Conservation (phyloP, 495 filamentous ascomycete genomes). For the Neurospora cerealis region DNA sequence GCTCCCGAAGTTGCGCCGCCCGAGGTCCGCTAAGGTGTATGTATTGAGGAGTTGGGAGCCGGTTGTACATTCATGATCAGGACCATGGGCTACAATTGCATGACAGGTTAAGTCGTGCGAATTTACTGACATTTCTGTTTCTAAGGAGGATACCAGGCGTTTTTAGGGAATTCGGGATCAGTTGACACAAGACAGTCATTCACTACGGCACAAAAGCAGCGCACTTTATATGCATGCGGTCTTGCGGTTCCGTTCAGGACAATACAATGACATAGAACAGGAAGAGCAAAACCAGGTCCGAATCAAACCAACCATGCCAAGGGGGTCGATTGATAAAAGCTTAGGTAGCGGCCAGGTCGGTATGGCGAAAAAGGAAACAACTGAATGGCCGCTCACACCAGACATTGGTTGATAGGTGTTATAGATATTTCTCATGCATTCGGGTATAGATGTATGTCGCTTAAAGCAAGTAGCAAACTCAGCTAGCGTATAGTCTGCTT, state of each 20-base stretch:
- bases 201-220: not conserved
- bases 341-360: not conserved
- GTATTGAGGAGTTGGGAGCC: not conserved
- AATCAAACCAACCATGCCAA: not conserved
- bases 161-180: not conserved
- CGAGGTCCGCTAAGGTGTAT: slow-evolving; percentile 17
- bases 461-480: not conserved
- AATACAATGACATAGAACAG: not conserved
- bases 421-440: not conserved
- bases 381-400: not conserved
- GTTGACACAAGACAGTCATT: not conserved
- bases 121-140: not conserved
- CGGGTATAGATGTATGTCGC: not conserved
- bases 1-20: slow-evolving; percentile 17
- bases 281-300: not conserved
- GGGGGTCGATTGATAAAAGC: not conserved
- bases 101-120: not conserved
- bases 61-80: not conserved
- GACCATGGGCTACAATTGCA: not conserved
- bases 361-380: not conserved
- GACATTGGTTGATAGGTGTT: not conserved
- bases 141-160: not conserved
- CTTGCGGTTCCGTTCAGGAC: not conserved
- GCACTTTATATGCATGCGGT: not conserved
- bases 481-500: not conserved